Percentiles rank a stretch among this genome's conserved stretches.
Conservation (phyloP, 2,329 filamentous ascomycete species). For the Talaromyces albobiverticillius region DNA sequence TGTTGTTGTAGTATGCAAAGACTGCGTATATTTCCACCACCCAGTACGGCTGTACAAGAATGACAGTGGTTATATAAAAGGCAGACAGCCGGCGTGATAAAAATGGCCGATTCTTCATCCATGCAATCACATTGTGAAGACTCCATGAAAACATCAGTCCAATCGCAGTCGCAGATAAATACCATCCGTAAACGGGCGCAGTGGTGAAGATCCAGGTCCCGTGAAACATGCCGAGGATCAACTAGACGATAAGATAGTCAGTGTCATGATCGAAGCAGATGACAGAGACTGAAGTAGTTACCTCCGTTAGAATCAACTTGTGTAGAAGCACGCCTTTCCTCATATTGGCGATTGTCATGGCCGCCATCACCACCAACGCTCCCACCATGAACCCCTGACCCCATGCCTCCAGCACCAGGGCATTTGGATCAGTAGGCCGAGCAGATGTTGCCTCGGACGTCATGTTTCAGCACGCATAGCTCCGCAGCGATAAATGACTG, state of each 20-base stretch:
- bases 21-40: slow-evolving; percentile 64
- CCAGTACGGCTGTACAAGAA: slow-evolving; percentile 63
- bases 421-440: slow-evolving; percentile 27
- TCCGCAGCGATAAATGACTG: too few species aligned
- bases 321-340: slow-evolving; percentile 46
- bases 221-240: slow-evolving; percentile 56
- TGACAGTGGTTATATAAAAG: slow-evolving; percentile 59
- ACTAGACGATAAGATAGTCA: slow-evolving; percentile 33
- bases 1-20: slow-evolving; percentile 61
- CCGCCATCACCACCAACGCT: slow-evolving; percentile 48
- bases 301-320: slow-evolving; percentile 51
- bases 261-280: background rate
- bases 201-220: slow-evolving; percentile 60
- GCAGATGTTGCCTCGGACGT: background rate
- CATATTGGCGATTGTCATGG: slow-evolving; percentile 52
- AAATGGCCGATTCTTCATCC: slow-evolving; percentile 65
- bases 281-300: slow-evolving; percentile 19
- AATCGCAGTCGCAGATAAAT: slow-evolving; percentile 57
- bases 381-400: slow-evolving; percentile 51
- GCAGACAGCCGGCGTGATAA: slow-evolving; percentile 49
- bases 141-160: slow-evolving; percentile 62
- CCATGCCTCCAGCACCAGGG: slow-evolving; percentile 46
- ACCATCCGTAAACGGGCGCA: slow-evolving; percentile 60
- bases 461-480: background rate
- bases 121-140: slow-evolving; percentile 64